Percentiles rank a stretch among this genome's conserved stretches.
These are phyloP conservation scores for Triticum monococcum DNA, from an alignment of 176 grass and related monocot genomes.

Conservation along the genomic window DNA sequence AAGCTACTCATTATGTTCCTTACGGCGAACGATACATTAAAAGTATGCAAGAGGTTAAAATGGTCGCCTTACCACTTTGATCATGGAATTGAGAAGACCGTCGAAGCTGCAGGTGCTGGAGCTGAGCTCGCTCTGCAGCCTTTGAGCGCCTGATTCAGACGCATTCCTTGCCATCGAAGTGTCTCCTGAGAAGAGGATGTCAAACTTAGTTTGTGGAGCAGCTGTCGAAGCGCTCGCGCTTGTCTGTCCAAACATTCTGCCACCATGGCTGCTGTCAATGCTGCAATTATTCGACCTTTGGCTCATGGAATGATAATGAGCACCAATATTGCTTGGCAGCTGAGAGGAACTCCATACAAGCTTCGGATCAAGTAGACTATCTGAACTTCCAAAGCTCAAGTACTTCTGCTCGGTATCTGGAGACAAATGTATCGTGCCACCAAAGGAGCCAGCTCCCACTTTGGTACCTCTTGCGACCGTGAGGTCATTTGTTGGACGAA, in stretches of 20 bases:
- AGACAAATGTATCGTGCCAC: constrained; percentile 15
- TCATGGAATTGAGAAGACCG: constrained; percentile 77
- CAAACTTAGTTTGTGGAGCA: constrained; percentile 34
- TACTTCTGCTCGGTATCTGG: constrained; percentile 42
- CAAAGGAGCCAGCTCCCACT: constrained; percentile 46
- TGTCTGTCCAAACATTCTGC: constrained; percentile 33
- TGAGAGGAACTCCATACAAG: constrained; percentile 46
- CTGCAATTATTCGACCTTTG: constrained; percentile 36
- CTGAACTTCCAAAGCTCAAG: constrained; percentile 59
- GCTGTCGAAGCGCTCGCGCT: constrained; percentile 27
- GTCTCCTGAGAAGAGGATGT: constrained; percentile 33
- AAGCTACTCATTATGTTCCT: neutral
- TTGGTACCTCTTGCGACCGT: constrained; percentile 47
- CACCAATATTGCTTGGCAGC: constrained; percentile 23
- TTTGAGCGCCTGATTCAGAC: constrained; percentile 35
- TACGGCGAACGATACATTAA: neutral
- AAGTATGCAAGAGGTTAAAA: neutral
- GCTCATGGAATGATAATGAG: constrained; percentile 24
- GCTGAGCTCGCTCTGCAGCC: constrained; percentile 50
- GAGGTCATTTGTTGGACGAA: constrained; percentile 39
- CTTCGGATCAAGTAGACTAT: constrained; percentile 47
- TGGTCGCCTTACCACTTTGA: constrained; percentile 63
- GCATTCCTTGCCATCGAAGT: constrained; percentile 35
- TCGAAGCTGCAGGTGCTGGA: constrained; percentile 67
- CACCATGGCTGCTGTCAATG: constrained; percentile 35